phyloP scores from a whole-genome alignment of 2,329 filamentous ascomycete species.

The Verticillium longisporum region DNA sequence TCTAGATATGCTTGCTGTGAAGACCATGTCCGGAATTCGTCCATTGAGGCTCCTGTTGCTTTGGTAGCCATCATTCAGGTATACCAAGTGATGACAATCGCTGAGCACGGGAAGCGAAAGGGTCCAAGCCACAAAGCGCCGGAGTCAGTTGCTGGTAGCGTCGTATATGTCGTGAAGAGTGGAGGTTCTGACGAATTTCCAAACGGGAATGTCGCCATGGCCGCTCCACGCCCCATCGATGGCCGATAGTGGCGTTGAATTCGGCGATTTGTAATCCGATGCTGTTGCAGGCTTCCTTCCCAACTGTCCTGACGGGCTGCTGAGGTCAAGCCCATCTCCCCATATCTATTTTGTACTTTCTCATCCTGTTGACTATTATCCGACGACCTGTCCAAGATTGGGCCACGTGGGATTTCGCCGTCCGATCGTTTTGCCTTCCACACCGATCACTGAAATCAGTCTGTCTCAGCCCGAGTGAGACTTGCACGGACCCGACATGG shows the following conservation, averaged over 20 bases:
- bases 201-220: background rate
- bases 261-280: background rate
- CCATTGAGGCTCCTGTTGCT: too few species aligned
- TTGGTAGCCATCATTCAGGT: too few species aligned
- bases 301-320: too few species aligned
- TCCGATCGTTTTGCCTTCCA: background rate
- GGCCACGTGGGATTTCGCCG: background rate
- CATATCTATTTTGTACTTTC: background rate
- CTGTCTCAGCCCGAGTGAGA: background rate
- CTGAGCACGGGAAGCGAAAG: too few species aligned
- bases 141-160: too few species aligned
- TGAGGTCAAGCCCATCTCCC: background rate
- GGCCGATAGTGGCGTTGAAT: background rate
- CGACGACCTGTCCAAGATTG: background rate
- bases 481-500: background rate
- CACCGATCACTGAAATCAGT: background rate
- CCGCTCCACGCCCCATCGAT: background rate
- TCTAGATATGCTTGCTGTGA: too few species aligned
- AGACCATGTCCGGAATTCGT: too few species aligned
- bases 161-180: background rate
- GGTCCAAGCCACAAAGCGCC: too few species aligned
- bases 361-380: background rate
- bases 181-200: background rate
- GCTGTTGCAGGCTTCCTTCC: background rate
- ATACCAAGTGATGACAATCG: too few species aligned